phyloP scores from a whole-genome alignment of 805 yeast genomes.

The Kodamaea kakaduensis region DNA sequence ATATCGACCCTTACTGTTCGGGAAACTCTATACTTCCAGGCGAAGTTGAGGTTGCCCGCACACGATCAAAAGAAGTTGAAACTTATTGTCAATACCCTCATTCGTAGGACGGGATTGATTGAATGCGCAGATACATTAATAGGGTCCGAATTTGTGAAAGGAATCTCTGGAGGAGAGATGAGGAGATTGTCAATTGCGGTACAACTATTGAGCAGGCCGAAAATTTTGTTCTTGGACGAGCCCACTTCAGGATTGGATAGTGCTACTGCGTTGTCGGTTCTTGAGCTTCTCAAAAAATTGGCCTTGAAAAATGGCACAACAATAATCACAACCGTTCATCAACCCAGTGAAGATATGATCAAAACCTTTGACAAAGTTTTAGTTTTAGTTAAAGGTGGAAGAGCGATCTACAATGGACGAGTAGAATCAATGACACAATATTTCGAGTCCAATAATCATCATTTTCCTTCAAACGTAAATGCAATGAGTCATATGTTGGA shows the following conservation, averaged over 20 bases:
- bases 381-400: slow-evolving; percentile 69
- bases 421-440: slow-evolving; percentile 44
- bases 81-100: slow-evolving; percentile 50
- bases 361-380: slow-evolving; percentile 65
- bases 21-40: slow-evolving; percentile 73
- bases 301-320: slow-evolving; percentile 61
- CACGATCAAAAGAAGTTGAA: slow-evolving; percentile 38
- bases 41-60: slow-evolving; percentile 56
- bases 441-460: slow-evolving; percentile 47
- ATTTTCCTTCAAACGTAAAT: slow-evolving; percentile 59
- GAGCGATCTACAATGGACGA: slow-evolving; percentile 63
- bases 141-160: slow-evolving; percentile 36
- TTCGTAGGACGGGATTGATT: slow-evolving; percentile 61
- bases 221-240: slow-evolving; percentile 71
- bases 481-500: slow-evolving; percentile 76
- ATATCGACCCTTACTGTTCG: slow-evolving; percentile 69
- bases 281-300: slow-evolving; percentile 54
- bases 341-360: slow-evolving; percentile 69
- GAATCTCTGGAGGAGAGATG: slow-evolving; percentile 56
- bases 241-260: slow-evolving; percentile 89
- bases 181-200: slow-evolving; percentile 79
- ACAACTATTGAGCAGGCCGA: slow-evolving; percentile 69
- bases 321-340: slow-evolving; percentile 73
- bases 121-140: slow-evolving; percentile 72
- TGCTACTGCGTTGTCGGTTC: slow-evolving; percentile 66